These are phyloP conservation scores for Gossypium gossypioides DNA, from an alignment of 441 rosid species.

Conservation along the genomic window DNA sequence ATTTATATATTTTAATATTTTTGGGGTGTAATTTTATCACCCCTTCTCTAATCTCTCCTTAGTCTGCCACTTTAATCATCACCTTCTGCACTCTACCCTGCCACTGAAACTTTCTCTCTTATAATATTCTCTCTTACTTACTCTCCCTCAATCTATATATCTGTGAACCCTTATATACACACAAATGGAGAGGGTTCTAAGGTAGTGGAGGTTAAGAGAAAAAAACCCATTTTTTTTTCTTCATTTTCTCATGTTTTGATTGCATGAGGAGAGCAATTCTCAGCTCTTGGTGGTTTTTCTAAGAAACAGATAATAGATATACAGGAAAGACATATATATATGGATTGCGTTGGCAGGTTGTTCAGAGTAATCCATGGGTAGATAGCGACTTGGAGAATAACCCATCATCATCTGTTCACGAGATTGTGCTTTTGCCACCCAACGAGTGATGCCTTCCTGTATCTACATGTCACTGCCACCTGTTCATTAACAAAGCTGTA, in stretches of 20 bases:
- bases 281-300: conserved; percentile 14
- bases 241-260: conserved; percentile 22
- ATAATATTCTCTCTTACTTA: background rate
- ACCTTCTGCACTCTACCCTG: conserved; percentile 31
- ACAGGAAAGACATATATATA: conserved; percentile 22
- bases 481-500: conserved; percentile 24
- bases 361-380: conserved; percentile 45
- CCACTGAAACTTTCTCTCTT: conserved; percentile 17
- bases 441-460: conserved; percentile 54
- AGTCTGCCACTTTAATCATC: conserved; percentile 58
- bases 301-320: conserved; percentile 8
- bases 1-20: background rate
- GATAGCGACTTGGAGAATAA: conserved; percentile 72
- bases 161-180: conserved; percentile 19
- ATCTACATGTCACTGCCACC: conserved; percentile 33
- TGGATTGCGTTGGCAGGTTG: conserved; percentile 31
- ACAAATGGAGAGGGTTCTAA: conserved; percentile 28
- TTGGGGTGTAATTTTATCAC: conserved; percentile 7
- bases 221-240: conserved; percentile 21
- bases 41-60: conserved; percentile 12
- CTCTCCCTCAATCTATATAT: background rate
- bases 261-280: conserved; percentile 37
- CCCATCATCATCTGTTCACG: conserved; percentile 59
- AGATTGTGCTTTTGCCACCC: conserved; percentile 42
- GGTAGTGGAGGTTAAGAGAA: conserved; percentile 27